A percentile compares a stretch with the other conserved stretches of the same genome.
These are phyloP conservation scores for Raddia guianensis DNA, from an alignment of 176 grass and related monocot genomes.

Conservation along the genomic window DNA sequence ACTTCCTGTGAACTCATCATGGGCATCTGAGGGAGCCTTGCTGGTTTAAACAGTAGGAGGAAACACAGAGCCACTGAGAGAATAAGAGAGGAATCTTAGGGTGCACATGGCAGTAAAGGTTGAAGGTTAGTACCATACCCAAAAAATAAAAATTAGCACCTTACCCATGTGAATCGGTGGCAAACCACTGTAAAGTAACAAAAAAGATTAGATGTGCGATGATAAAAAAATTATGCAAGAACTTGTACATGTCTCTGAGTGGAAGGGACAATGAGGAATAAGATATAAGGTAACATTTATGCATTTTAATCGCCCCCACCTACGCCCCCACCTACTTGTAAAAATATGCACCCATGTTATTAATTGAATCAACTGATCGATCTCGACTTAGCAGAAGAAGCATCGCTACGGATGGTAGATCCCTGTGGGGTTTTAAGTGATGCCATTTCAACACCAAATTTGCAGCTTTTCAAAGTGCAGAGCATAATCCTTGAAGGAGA, in stretches of 20 bases:
- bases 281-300: constrained; percentile 45
- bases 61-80: background rate
- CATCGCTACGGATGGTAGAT: constrained; percentile 40
- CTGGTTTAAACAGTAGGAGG: constrained; percentile 40
- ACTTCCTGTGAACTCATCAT: constrained; percentile 50
- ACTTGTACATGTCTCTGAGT: constrained; percentile 92
- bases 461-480: background rate
- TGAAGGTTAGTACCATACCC: constrained; percentile 52
- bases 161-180: constrained; percentile 61
- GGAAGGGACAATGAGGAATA: constrained; percentile 75
- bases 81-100: constrained; percentile 48
- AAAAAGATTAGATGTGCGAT: constrained; percentile 51
- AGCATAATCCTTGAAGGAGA: constrained; percentile 4
- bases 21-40: constrained; percentile 36
- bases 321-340: background rate
- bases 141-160: constrained; percentile 40
- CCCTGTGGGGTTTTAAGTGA: constrained; percentile 5
- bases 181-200: constrained; percentile 59
- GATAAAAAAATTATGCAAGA: constrained; percentile 42
- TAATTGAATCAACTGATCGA: constrained; percentile 37
- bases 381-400: constrained; percentile 33
- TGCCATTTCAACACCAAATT: constrained; percentile 28
- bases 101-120: constrained; percentile 56
- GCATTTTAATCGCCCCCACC: background rate
- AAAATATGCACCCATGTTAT: background rate